phyloP scores from a whole-genome alignment of 2,329 filamentous ascomycete genomes.

The Grosmannia clavigera region DNA sequence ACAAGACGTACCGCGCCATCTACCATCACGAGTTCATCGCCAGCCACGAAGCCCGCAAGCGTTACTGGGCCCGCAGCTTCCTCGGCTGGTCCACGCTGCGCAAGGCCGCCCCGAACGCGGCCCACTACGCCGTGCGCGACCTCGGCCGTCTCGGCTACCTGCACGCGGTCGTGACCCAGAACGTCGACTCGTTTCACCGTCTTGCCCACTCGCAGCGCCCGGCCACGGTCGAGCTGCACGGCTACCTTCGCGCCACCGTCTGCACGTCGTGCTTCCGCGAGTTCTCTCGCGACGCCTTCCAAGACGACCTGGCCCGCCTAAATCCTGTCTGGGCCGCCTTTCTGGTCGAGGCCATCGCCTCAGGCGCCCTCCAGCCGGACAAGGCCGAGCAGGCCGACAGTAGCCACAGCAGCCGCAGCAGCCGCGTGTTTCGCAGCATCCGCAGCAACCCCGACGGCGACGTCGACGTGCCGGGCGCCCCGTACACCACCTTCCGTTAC shows the following conservation, averaged over 20 bases:
- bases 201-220: constrained; percentile 60
- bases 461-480: constrained; percentile 75
- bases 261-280: constrained; percentile 69
- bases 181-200: constrained; percentile 90
- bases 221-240: constrained; percentile 72
- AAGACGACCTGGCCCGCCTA: constrained; percentile 58
- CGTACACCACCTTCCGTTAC: constrained; percentile 83
- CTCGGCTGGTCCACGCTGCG: constrained; percentile 79
- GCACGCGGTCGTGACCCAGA: constrained; percentile 76
- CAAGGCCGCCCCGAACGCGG: constrained; percentile 65
- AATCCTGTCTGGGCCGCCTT: constrained; percentile 83
- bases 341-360: constrained; percentile 55
- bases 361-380: constrained; percentile 66
- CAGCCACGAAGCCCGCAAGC: constrained; percentile 72
- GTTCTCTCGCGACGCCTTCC: constrained; percentile 61
- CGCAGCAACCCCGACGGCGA: constrained; percentile 91
- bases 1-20: constrained; percentile 80
- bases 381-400: constrained; percentile 49
- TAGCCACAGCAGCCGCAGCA: constrained; percentile 21
- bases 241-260: constrained; percentile 69
- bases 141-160: constrained; percentile 63
- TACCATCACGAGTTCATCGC: constrained; percentile 83
- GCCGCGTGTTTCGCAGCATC: constrained; percentile 36
- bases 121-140: constrained; percentile 64
- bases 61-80: constrained; percentile 94